phyloP scores from a whole-genome alignment of 805 yeast genomes.

The Yarrowia divulgata region DNA sequence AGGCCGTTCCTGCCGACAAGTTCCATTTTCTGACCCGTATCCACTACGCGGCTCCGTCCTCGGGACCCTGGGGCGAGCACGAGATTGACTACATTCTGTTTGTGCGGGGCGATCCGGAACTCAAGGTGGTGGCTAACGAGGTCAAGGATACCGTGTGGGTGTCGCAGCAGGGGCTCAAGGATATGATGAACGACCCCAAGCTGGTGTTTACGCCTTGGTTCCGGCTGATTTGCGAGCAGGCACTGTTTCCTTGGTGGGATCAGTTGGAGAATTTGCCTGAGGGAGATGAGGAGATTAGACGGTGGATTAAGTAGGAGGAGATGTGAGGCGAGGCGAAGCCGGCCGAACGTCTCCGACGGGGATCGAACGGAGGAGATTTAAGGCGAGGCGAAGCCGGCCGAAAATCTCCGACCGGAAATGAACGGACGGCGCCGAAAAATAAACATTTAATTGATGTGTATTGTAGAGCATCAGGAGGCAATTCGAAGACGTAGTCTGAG shows the following conservation, averaged over 20 bases:
- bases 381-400: neutral
- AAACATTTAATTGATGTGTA: too few species aligned
- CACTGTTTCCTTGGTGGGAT: slow-evolving; percentile 94
- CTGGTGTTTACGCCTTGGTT: slow-evolving; percentile 97
- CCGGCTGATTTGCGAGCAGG: slow-evolving; percentile 89
- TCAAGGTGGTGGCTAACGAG: slow-evolving; percentile 75
- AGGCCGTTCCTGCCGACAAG: slow-evolving; percentile 60
- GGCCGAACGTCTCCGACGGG: too few species aligned
- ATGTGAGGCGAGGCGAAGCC: neutral
- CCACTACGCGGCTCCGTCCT: slow-evolving; percentile 85
- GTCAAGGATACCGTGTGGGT: slow-evolving; percentile 85
- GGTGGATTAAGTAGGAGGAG: slow-evolving; percentile 15
- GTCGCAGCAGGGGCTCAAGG: slow-evolving; percentile 65
- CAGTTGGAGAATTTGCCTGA: slow-evolving; percentile 57
- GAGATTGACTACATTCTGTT: slow-evolving; percentile 95
- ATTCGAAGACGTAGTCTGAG: too few species aligned
- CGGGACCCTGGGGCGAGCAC: slow-evolving; percentile 94
- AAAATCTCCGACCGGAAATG: too few species aligned
- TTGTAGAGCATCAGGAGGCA: too few species aligned
- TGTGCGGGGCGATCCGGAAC: slow-evolving; percentile 61
- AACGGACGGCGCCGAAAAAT: too few species aligned
- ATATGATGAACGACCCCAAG: slow-evolving; percentile 73
- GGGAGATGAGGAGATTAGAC: slow-evolving; percentile 38
- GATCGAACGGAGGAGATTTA: neutral
- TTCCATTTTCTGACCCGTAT: slow-evolving; percentile 91